A percentile compares a stretch with the other conserved stretches of the same genome.
Conservation (phyloP, 2,329 filamentous ascomycete species). For the Cladobotryum protrusum region DNA sequence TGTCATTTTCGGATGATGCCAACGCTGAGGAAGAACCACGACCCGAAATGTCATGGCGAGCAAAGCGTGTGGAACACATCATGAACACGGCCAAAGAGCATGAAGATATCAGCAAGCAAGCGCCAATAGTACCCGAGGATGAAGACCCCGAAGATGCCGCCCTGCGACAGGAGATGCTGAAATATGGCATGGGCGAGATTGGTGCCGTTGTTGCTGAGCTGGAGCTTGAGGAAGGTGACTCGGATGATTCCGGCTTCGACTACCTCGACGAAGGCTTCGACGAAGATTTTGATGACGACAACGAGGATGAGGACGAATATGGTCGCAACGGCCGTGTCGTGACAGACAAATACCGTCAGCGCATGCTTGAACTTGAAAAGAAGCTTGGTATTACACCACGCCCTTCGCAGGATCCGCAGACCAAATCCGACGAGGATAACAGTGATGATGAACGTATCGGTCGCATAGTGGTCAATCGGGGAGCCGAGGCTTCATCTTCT, state of each 20-base stretch:
- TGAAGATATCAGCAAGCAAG: conserved; percentile 39
- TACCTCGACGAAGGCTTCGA: conserved; percentile 47
- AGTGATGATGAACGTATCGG: conserved; percentile 49
- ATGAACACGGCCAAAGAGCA: conserved; percentile 52
- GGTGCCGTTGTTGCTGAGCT: conserved; percentile 90
- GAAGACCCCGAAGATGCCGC: conserved; percentile 77
- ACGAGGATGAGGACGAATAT: conserved; percentile 64
- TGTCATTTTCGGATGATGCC: conserved; percentile 58
- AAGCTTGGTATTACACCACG: conserved; percentile 57
- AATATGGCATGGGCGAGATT: conserved; percentile 83
- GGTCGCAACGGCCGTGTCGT: conserved; percentile 65
- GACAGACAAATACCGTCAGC: conserved; percentile 65
- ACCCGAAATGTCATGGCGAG: conserved; percentile 34
- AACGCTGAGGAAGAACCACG: conserved; percentile 38
- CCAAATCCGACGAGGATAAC: conserved; percentile 40
- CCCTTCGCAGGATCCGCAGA: conserved; percentile 53
- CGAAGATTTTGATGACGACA: conserved; percentile 45
- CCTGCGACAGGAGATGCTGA: conserved; percentile 80
- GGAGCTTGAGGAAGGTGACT: conserved; percentile 65
- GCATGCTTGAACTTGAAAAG: conserved; percentile 82
- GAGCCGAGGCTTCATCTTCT: conserved; percentile 15
- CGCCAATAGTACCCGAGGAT: conserved; percentile 58
- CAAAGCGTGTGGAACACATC: conserved; percentile 47
- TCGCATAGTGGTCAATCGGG: conserved; percentile 44
- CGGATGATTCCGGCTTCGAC: conserved; percentile 49